Base-by-base conservation (phyloP, 306 rosid species). In the Cicer bijugum region DNA sequence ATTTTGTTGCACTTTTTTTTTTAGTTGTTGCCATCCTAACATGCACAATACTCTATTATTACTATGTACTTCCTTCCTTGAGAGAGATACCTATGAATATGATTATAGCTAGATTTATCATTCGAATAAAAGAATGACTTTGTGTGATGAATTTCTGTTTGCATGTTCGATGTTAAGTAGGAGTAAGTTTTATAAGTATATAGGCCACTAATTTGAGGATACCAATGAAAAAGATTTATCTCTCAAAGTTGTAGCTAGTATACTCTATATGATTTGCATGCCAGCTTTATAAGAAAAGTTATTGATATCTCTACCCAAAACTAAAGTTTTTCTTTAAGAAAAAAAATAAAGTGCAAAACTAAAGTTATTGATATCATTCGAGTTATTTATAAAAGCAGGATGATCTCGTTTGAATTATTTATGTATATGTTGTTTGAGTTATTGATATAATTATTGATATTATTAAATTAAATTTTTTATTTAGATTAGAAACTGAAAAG, bases 301-400 rank as follows among this genome's bases (percentile, higher is more conserved):
- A 28, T 28, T 28, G 35, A 28, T 0, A 28, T 28, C 35, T 28
- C 35, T 28, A 28, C 35, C 5, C 35, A 28, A 28, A 28, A 28
- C 35, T 28, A 28, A 28, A 28, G 35, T 28, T 28, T 3, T 28
- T 28, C 4, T 3, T 28, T 4, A 28, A 28, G 35, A 3, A 28
- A 28, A 28, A 28, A 28, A 28, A 28, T 28, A 28, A 28, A 28
- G 5, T 28, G 35, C 35, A 28, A 4, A 28, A 28, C 5, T 28
- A 28, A 28, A 28, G 35, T 28, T 4, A 4, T 28, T 28, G 5
- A 75, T 42, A 79, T 55, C 64, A 47, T 69, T 19, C 37, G 68
- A 38, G 35, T 78, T 57, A 38, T 63, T 78, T 57, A 38, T 63
- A n/a, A 70, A 80, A 75, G 75, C 65, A 75, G 12, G 77, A 17